Evolutionary conservation across 1,284 basidiomycete genomes (phyloP), one percentile per base, ranked within the genome.

Genomic region (Ustilago xerochloae): DNA sequence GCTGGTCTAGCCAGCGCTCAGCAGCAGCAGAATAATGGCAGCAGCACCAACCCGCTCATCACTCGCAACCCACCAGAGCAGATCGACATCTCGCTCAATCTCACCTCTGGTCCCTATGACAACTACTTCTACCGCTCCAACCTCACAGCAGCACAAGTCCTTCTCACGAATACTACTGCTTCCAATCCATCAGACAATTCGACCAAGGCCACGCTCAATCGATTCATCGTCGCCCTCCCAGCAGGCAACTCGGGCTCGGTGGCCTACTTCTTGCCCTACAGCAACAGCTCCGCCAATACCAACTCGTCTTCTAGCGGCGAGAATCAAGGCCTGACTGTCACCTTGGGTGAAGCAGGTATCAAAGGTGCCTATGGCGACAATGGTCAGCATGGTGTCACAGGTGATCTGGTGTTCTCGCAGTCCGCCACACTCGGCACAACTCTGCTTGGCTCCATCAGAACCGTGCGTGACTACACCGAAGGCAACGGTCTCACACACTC

Each of bases 41-140:
- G 18, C 41, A 38, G 39, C 32, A 26, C 52, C 22, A 68, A 68
- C 22, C 65, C 65, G 10, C 49, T 68, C 47, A 46, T 68, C 65
- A 68, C 65, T 7, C 59, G 56, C 45, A 49, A 26, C 43, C 59
- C 59, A 16, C 49, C 59, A 3, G 66, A 69, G 33, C 35, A 59
- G 32, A n/a, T 69, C 24, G 61, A 69, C 18, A 26, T 69, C 8
- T 38, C 30, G 12, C 56, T 70, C 57, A 70, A 70, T 57, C 57
- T 70, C 36, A 64, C 62, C 9, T 70, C 67, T 3, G 67, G 67
- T 0, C 53, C 62, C 0, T 86, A 87, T 72, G 82, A 86, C 70
- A 87, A 87, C 69, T 86, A 86, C 68, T 83, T 87, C 38, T 82
- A 85, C 41, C 74, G 87, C n/a, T 85, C 87, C 60, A 84, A 84